Base-by-base conservation (phyloP, 331 rosid genomes). In the Ulmus americana region DNA sequence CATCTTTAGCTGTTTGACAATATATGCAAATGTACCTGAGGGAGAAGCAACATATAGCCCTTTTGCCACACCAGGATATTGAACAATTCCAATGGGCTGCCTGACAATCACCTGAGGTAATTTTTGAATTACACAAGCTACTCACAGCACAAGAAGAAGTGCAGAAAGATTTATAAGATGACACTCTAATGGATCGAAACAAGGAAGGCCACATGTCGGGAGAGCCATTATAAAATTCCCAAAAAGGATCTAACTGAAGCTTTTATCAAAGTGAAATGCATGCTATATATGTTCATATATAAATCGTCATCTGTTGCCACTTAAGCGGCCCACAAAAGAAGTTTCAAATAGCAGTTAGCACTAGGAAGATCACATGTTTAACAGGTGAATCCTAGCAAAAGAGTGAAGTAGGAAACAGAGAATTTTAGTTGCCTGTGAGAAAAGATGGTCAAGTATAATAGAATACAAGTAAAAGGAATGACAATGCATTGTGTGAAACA, bases 21-120 rank as follows among this genome's bases (percentile, higher is more conserved):
- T n/a, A 43, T 35, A 48, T 6, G 14, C 15, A 38, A 70, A 74
- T 42, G 61, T 47, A 86, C 95, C 98, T 74, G 95, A 75, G 59
- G 85, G 64, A 62, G 95, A 81, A 61, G 97, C 97, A 70, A 85
- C 91, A 60, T 85, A 86, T 64, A 92, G 69, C 77, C 98, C 98
- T 76, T 77, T 85, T 46, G 95, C 97, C 52, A 89, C 97, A 69
- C 90, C 91, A 63, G 97, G 95, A 84, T 92, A 92, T 48, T 68
- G 83, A 50, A 83, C 82, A 50, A 72, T 65, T 68, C 97, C 98
- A 61, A 92, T 89, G 52, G 95, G 86, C 76, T 89, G 90, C 59
- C 85, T 70, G 63, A 92, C 71, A 67, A 70, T 78, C 78, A 86
- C 82, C 98, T 92, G 74, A 54, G 41, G 65, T 22, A 58, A 61